Base-by-base conservation (phyloP, 1,284 basidiomycete species). In the Trametes versicolor region DNA sequence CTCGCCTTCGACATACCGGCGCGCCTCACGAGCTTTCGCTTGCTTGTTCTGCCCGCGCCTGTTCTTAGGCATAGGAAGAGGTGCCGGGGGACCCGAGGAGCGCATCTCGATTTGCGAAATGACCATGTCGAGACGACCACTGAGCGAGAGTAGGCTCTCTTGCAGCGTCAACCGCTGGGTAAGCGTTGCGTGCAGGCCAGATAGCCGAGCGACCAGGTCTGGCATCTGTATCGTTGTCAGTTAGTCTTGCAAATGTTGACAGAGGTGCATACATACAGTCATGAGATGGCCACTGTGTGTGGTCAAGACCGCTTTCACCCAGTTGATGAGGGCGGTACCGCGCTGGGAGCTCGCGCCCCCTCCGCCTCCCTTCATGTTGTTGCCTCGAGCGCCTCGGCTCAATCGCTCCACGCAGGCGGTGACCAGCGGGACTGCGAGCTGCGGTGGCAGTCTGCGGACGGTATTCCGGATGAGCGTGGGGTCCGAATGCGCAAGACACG, bases 261-360 rank as follows among this genome's bases (percentile, higher is more conserved):
- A 45, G 37, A n/a, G 27, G 43, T 36, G 52, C 57, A 53, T 23
- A 85, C 90, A 72, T 71, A 96, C 96, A 49, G 96, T 97, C 91
- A 99, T 95, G 60, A 99, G 86, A 79, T 99, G 93, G 1, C 92
- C 93, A 63, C 96, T 93, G 76, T 99, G 96, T 48, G 96, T 86
- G 32, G 92, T 86, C 61, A 99, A 81, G 4, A 96, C 93, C 12
- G 91, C 91, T 77, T 92, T 92, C 58, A 99, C 87, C 98, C 98
- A 99, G 59, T 86, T 86, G 57, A 98, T 86, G 32, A 98, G 84
- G 23, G 90, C 90, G 32, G 87, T 86, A n/a, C 92, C 96, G 66
- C 95, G 82, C 75, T 96, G 94, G 49, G 95, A 90, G 74, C 93
- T 94, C 51, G 95, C 91, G 34, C 90, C 94, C 0, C 89, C 90